Evolutionary conservation across 352 stramenopile species (phyloP).

Genomic region (Pythium aristosporum): DNA sequence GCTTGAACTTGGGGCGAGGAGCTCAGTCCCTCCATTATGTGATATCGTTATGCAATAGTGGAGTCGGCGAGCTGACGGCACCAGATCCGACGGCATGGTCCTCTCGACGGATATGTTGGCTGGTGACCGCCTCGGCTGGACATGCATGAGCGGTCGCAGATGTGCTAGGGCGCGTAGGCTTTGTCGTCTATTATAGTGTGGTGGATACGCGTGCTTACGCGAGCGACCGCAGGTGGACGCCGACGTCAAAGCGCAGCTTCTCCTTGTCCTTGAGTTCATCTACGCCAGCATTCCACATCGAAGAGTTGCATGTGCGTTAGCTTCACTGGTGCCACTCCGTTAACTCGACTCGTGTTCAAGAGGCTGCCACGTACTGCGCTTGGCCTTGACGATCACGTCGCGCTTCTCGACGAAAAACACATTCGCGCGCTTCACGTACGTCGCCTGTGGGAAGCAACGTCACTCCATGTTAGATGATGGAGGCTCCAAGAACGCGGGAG

Average conservation of each 20-base stretch:
- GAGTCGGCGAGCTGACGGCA: not conserved
- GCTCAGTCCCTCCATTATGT: constrained; percentile 6
- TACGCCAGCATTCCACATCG: constrained; percentile 17
- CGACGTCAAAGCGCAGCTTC: constrained; percentile 51
- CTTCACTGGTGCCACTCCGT: not conserved
- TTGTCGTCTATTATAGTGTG: not conserved
- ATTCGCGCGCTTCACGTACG: constrained; percentile 67
- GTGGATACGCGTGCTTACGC: not conserved
- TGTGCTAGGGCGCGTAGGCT: too few species aligned
- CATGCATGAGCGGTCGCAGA: too few species aligned
- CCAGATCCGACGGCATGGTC: not conserved
- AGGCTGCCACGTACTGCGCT: constrained; percentile 42
- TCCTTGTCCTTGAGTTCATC: constrained; percentile 70
- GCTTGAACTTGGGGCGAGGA: constrained; percentile 19
- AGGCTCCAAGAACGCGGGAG: not conserved
- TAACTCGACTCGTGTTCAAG: not conserved
- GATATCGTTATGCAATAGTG: not conserved
- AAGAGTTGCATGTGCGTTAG: not conserved
- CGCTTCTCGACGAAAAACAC: constrained; percentile 74
- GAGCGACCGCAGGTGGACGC: constrained; percentile 42
- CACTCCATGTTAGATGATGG: not conserved
- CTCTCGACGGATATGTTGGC: not conserved
- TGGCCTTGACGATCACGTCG: constrained; percentile 67
- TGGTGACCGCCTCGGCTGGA: not conserved
- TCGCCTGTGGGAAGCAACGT: constrained; percentile 31